Base-by-base conservation (phyloP, 352 stramenopile genomes). In the Globisporangium parvum region DNA sequence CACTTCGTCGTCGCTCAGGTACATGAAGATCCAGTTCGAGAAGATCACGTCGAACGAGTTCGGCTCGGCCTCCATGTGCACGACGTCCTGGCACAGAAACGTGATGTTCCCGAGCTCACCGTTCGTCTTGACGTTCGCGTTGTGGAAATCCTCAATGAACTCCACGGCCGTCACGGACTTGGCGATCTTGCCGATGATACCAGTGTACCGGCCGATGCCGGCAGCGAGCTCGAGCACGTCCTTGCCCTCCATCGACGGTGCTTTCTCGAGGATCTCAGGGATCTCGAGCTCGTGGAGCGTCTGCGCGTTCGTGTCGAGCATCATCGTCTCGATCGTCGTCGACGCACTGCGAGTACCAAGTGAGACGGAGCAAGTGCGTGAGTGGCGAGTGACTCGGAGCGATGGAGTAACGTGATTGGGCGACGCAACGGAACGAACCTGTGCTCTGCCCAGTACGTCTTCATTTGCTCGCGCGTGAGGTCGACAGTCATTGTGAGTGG, bases 1-100 rank as follows among this genome's bases (percentile, higher is more conserved):
- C 6, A 89, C 72, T 53, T 87, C 74, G 2, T 82, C 71, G 49
- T 87, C 76, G 11, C 65, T 62, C 20, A 89, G 53, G 51, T 88
- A 88, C 78, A 88, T 88, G 60, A 88, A 84, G 49, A 88, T 67
- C 76, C 76, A 88, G 65, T 88, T 88, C 57, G 71, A 83, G 61
- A 87, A 87, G 47, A 88, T 80, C 0, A 88, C 67, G 53, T 88
- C 78, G 33, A 83, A 80, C 18, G 76, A 90, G 54, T 83, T 67
- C 1, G 70, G 63, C 48, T 69, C 65, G 17, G 55, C 69, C 39
- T 88, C 69, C 17, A 92, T 61, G 26, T 85, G 73, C 14, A 82
- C 77, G 6, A 92, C 74, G 52, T 92, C 81, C 46, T 81, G 54
- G 60, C 75, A 88, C 15, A 85, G 53, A 47, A 92, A 92, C 47